Conservation (phyloP, 495 filamentous ascomycete species). For the Astrothelium macrocarpum region DNA sequence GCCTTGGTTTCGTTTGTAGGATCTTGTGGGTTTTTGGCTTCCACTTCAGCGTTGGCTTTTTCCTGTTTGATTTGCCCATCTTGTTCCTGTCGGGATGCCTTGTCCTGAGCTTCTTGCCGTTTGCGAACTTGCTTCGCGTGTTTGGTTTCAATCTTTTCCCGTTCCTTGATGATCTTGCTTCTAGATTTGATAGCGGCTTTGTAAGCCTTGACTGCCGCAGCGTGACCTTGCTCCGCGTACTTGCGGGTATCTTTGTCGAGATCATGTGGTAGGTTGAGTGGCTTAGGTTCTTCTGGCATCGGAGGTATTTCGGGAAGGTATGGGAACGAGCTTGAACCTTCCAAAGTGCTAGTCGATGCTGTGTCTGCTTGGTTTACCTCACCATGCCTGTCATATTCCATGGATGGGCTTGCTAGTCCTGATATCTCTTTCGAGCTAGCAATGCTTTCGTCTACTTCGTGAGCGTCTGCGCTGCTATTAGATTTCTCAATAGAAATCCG, state of each 20-base stretch:
- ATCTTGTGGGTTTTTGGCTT: slow-evolving; percentile 28
- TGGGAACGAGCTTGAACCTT: not conserved
- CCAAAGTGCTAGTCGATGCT: not conserved
- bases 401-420: not conserved
- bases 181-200: slow-evolving; percentile 53
- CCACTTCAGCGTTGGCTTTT: slow-evolving; percentile 28
- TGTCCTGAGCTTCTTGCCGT: slow-evolving; percentile 20
- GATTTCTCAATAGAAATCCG: slow-evolving; percentile 40
- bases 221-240: slow-evolving; percentile 53
- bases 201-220: slow-evolving; percentile 47
- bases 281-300: slow-evolving; percentile 35
- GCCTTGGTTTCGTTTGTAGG: slow-evolving; percentile 8
- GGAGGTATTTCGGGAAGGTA: slow-evolving; percentile 31
- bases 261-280: slow-evolving; percentile 42
- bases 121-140: slow-evolving; percentile 41
- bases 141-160: slow-evolving; percentile 47
- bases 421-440: not conserved
- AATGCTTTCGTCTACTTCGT: not conserved
- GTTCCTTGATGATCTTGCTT: slow-evolving; percentile 49
- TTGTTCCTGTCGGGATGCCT: slow-evolving; percentile 11
- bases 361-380: not conserved
- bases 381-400: not conserved
- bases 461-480: slow-evolving; percentile 16
- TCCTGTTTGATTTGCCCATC: slow-evolving; percentile 22
- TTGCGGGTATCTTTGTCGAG: slow-evolving; percentile 54